Conservation (phyloP, 2,329 filamentous ascomycete genomes). For the Ophiognomonia clavigignenti-juglandacearum region DNA sequence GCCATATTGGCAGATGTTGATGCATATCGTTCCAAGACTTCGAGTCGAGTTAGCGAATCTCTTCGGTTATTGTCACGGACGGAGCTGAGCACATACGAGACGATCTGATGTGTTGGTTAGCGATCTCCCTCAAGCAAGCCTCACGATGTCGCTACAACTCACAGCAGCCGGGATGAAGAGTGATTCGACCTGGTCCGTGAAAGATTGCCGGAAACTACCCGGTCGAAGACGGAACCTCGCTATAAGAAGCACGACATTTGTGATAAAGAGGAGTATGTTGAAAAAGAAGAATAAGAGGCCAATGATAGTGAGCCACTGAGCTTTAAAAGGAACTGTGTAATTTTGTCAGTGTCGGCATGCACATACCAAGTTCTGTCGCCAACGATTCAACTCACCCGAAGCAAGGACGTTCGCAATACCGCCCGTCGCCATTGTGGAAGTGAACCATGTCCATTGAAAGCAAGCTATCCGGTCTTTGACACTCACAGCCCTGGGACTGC, state of each 20-base stretch:
- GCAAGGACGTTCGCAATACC: constrained; percentile 52
- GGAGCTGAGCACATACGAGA: constrained; percentile 32
- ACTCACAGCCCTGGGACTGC: constrained; percentile 25
- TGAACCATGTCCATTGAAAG: constrained; percentile 73
- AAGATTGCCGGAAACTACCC: constrained; percentile 64
- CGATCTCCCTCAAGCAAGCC: too few species aligned
- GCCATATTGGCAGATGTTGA: constrained; percentile 76
- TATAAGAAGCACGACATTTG: constrained; percentile 60
- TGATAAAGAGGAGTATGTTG: constrained; percentile 58
- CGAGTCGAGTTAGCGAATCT: constrained; percentile 29
- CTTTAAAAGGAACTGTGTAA: constrained; percentile 44
- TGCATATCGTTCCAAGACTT: constrained; percentile 70
- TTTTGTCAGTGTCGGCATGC: neutral
- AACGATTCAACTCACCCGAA: constrained; percentile 37
- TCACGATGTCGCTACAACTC: constrained; percentile 22
- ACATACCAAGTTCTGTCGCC: neutral
- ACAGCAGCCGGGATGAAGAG: constrained; percentile 70
- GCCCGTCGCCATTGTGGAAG: constrained; percentile 58
- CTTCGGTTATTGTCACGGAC: constrained; percentile 40
- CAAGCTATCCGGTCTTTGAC: constrained; percentile 47
- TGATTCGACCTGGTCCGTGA: constrained; percentile 72
- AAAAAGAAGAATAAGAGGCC: constrained; percentile 58
- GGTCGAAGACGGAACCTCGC: constrained; percentile 66
- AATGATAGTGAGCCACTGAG: constrained; percentile 52
- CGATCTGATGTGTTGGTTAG: constrained; percentile 28